A percentile compares a stretch with the other conserved stretches of the same genome.
Evolutionary conservation across 202 grass and related monocot genomes (phyloP).

Genomic region (Brachypodium distachyon): DNA sequence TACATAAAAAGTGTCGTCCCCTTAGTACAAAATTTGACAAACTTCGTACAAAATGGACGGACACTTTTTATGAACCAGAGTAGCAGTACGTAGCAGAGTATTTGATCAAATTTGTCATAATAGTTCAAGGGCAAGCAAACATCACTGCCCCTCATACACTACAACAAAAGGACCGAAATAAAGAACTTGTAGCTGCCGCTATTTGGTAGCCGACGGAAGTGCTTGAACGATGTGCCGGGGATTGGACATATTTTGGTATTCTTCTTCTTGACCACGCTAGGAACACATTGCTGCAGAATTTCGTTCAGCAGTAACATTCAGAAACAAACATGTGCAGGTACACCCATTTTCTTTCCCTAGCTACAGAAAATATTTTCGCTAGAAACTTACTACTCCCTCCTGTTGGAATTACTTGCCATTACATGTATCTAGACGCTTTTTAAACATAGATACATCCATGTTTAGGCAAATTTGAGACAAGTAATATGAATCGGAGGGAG

Average conservation of each 20-base stretch:
- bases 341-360: too few relatives aligned
- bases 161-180: neutral
- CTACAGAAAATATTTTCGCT: neutral
- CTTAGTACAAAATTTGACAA: too few relatives aligned
- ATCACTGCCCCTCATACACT: neutral
- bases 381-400: neutral
- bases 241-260: conserved; percentile 31
- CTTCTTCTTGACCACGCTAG: conserved; percentile 54
- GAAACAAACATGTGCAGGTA: neutral
- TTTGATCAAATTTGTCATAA: neutral
- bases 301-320: neutral
- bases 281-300: conserved; percentile 25
- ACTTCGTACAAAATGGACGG: too few relatives aligned
- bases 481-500: too few relatives aligned
- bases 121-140: neutral
- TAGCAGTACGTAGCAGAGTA: too few relatives aligned
- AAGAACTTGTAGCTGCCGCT: neutral
- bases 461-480: too few relatives aligned
- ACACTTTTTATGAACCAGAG: too few relatives aligned
- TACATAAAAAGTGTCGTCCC: too few relatives aligned
- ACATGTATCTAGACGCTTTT: too few relatives aligned
- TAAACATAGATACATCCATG: too few relatives aligned
- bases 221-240: conserved; percentile 13
- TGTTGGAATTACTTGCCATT: too few relatives aligned
- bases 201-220: conserved; percentile 35